Base-by-base conservation (phyloP, 2,329 filamentous ascomycete species). In the Dactylellina cionopaga region DNA sequence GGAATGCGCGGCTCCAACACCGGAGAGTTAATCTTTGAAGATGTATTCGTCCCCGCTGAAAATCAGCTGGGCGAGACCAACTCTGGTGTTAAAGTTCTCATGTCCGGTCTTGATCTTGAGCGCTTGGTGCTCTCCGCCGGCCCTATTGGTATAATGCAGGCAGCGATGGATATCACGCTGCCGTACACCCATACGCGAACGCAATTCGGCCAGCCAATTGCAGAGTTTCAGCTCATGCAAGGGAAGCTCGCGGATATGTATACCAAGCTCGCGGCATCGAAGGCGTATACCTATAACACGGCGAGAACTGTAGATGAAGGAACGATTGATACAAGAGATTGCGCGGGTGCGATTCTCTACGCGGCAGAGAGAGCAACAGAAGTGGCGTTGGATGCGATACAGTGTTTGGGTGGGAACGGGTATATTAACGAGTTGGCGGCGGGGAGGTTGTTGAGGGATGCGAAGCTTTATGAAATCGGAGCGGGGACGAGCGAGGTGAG, bases 1-100 rank as follows among this genome's bases (percentile, higher is more conserved):
- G 95, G 95, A 76, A 99, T 99, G 95, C 88, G 95, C 65, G 95
- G 95, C 69, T 95, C 91, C 76, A 97, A 97, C 82, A 98, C 95
- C 0, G 95, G 95, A 77, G 95, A 98, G 81, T 86, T 98, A 22
- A 86, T 94, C 63, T 96, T 98, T 76, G 92, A 96, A 74, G 85
- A 89, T 75, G 92, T 97, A 66, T 96, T 97, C 79, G 92, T 98
- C 5, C 92, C 95, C 2, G 82, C 84, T 6, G 89, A 90, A 77
- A 92, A 96, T 80, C 81, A 97, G 0, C 86, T 99, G 0, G 95
- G 95, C 27, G 81, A 86, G 37, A 79, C 96, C 66, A 90, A 96
- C 82, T 87, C 86, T 56, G 95, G 95, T 74, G 93, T 96, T 24
- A 88, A 87, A 74, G 94, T 99, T 2, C 84, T 99, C 31, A 98